Evolutionary conservation across 2,329 filamentous ascomycete species (phyloP).

Genomic region (Leptodontidium sp.): DNA sequence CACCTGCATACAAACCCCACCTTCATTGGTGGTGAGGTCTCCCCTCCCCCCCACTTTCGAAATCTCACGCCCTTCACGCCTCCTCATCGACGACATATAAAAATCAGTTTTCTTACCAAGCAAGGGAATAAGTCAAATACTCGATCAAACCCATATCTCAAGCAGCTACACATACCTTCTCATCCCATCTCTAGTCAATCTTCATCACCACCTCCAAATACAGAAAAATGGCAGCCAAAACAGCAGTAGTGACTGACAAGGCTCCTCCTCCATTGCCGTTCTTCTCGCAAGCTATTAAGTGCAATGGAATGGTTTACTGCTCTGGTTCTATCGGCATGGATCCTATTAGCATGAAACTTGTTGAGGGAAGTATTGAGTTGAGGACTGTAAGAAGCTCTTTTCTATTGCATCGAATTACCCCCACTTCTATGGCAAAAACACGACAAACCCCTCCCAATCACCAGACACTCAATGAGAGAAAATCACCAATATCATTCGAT

Average conservation of each 20-base stretch:
- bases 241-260: constrained; percentile 42
- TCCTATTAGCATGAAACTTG: constrained; percentile 59
- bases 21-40: no score
- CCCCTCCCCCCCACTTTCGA: not conserved
- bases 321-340: constrained; percentile 69
- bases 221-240: constrained; percentile 39
- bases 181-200: not conserved
- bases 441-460: no score
- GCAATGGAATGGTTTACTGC: constrained; percentile 75
- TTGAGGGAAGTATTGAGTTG: constrained; percentile 64
- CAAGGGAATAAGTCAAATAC: not conserved
- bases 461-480: no score
- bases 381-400: constrained; percentile 52
- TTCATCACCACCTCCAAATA: not conserved
- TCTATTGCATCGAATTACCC: no score
- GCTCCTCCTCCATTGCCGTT: constrained; percentile 62
- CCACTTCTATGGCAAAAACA: no score
- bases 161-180: not conserved
- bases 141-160: not conserved
- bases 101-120: not conserved
- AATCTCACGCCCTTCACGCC: not conserved
- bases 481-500: no score
- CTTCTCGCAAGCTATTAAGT: constrained; percentile 67
- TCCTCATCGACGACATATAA: not conserved
- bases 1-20: no score